Evolutionary conservation across 192 early-diverging fungal species (phyloP), one percentile per base, ranked within the genome.

Genomic region (Lunasporangiospora selenospora): DNA sequence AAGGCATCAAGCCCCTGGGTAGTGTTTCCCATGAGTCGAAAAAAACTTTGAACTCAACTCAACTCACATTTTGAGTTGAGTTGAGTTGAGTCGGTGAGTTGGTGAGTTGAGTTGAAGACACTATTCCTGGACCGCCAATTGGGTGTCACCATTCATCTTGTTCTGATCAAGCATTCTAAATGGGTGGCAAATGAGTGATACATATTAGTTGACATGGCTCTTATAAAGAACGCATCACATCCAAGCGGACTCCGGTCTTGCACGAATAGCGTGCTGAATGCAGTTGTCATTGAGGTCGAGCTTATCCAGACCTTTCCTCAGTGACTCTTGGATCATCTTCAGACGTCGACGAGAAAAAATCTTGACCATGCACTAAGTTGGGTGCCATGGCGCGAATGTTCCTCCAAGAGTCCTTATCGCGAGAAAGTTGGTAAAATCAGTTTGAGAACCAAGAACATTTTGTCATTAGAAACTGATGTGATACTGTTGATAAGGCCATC

Each of bases 271-370:
- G 18, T 9, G n/a, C 16, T 18, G 55, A 32, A 58, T 58, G 18
- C 42, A 45, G 21, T 29, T 26, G 31, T 58, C 55, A 16, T 58
- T 34, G 27, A 58, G 44, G n/a, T 58, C 55, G 43, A 46, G 44
- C 39, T 3, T 4, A 31, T 58, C 43, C 41, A 46, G 11, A 21
- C 46, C 43, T 34, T 46, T 46, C 27, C 18, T 46, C 15, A 58
- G 42, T 5, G 55, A 58, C 9, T 5, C 31, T 34, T 46, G 41
- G 3, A 58, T 58, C n/a, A 19, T 36, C 30, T 34, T 40, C 4
- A 58, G 55, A 26, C 43, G 12, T 24, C n/a, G 30, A 19, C 31
- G 10, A 8, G 30, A 6, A 30, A 45, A 58, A 31, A 58, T 21
- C 30, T 58, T 58, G 1, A 34, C 8, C 55, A 58, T 58, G 7